Evolutionary conservation across 78 protist genomes (phyloP).

Genomic region (Dictyostelium discoideum): DNA sequence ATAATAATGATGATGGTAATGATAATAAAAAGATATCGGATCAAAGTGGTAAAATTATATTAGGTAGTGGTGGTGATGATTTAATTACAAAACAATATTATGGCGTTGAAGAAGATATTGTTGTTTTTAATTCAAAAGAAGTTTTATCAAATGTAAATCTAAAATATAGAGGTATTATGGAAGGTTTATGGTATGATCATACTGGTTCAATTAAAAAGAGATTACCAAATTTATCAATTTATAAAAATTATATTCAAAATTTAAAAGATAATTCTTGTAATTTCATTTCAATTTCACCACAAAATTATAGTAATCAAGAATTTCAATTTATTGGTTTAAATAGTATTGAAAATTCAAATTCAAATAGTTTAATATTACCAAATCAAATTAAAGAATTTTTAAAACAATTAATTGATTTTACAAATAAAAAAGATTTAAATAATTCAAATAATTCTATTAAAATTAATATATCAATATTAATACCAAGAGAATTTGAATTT

Average conservation of each 20-base stretch:
- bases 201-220: background rate
- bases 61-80: conserved; percentile 1
- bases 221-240: conserved; percentile 2
- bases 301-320: conserved; percentile 8
- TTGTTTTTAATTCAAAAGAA: conserved; percentile 29
- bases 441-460: background rate
- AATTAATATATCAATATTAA: conserved; percentile 9
- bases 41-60: background rate
- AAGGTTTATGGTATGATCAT: conserved; percentile 37
- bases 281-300: conserved; percentile 44
- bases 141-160: background rate
- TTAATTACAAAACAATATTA: conserved; percentile 55
- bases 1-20: background rate
- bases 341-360: background rate
- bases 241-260: background rate
- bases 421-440: background rate
- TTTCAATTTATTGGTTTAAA: background rate
- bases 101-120: conserved; percentile 67
- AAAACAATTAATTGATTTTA: background rate
- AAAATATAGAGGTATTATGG: conserved; percentile 58
- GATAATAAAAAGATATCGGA: background rate
- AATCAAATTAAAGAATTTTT: conserved; percentile 8
- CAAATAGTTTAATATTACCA: conserved; percentile 1
- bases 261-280: conserved; percentile 11
- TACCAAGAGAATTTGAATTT: conserved; percentile 61